Percentiles rank a stretch among this genome's conserved stretches.
Conservation (phyloP, 2,329 filamentous ascomycete genomes). For the Teratosphaeria nubilosa region DNA sequence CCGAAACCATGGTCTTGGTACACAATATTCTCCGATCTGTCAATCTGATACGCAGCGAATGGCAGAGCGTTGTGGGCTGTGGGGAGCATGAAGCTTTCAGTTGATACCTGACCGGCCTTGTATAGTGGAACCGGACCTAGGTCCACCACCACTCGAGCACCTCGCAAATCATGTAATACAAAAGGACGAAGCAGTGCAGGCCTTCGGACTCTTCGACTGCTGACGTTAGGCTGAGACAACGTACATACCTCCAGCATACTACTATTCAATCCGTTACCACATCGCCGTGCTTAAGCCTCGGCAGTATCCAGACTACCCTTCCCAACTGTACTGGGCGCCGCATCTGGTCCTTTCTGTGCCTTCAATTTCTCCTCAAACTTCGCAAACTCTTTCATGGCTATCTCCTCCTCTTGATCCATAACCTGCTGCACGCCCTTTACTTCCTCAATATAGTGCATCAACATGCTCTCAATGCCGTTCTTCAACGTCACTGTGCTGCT, state of each 20-base stretch:
- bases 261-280: not conserved
- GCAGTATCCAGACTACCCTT: conserved; percentile 45
- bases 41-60: too few relatives aligned
- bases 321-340: conserved; percentile 39
- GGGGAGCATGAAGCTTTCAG: too few relatives aligned
- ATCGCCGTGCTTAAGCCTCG: conserved; percentile 3
- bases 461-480: conserved; percentile 96
- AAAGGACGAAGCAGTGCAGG: not conserved
- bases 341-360: conserved; percentile 46
- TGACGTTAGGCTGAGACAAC: not conserved
- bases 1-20: too few relatives aligned
- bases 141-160: too few relatives aligned
- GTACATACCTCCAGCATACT: not conserved
- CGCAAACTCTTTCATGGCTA: conserved; percentile 77
- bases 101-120: too few relatives aligned
- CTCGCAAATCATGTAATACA: too few relatives aligned
- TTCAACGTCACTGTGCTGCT: conserved; percentile 94
- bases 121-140: too few relatives aligned
- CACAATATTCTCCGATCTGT: too few relatives aligned
- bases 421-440: conserved; percentile 88
- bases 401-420: conserved; percentile 81
- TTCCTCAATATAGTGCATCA: conserved; percentile 85
- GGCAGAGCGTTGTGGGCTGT: too few relatives aligned
- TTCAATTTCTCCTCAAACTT: conserved; percentile 83
- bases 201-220: not conserved